A percentile compares a stretch with the other conserved stretches of the same genome.
Evolutionary conservation across 129 eudicot species (phyloP).

Genomic region (Ambrosia artemisiifolia): DNA sequence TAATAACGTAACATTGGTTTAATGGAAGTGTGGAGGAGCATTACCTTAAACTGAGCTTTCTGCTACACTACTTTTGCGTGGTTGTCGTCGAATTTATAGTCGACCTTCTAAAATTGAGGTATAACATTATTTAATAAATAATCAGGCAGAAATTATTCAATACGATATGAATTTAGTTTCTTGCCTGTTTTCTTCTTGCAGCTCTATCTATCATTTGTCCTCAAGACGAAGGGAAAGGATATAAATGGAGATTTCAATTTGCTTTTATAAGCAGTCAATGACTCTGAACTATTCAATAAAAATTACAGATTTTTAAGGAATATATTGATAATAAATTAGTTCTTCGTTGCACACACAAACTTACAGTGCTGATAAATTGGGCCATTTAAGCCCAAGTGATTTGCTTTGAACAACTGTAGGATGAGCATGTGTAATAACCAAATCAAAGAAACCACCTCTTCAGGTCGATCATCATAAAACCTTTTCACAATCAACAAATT

Average conservation of each 20-base stretch:
- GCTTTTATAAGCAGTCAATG: constrained; percentile 45
- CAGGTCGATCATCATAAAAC: no score
- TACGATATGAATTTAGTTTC: background rate
- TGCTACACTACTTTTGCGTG: constrained; percentile 37
- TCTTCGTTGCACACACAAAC: constrained; percentile 4
- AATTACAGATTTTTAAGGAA: background rate
- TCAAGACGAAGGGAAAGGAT: constrained; percentile 46
- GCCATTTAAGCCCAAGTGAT: constrained; percentile 49
- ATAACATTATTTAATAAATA: background rate
- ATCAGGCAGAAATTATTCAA: background rate
- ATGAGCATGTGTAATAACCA: constrained; percentile 36
- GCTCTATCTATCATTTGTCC: constrained; percentile 67
- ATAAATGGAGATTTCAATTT: constrained; percentile 48
- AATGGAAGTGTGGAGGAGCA: background rate
- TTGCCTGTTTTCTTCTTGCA: constrained; percentile 70
- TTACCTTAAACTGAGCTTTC: constrained; percentile 53
- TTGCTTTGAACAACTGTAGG: constrained; percentile 36
- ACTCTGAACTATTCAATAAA: constrained; percentile 44
- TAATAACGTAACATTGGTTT: background rate
- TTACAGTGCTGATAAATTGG: constrained; percentile 53
- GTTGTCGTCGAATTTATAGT: constrained; percentile 60
- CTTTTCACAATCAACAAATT: no score
- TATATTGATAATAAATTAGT: background rate
- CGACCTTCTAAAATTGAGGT: constrained; percentile 46
- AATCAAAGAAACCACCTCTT: no score